Evolutionary conservation across 2,329 filamentous ascomycete genomes (phyloP).

Genomic region (Fusarium foetens): DNA sequence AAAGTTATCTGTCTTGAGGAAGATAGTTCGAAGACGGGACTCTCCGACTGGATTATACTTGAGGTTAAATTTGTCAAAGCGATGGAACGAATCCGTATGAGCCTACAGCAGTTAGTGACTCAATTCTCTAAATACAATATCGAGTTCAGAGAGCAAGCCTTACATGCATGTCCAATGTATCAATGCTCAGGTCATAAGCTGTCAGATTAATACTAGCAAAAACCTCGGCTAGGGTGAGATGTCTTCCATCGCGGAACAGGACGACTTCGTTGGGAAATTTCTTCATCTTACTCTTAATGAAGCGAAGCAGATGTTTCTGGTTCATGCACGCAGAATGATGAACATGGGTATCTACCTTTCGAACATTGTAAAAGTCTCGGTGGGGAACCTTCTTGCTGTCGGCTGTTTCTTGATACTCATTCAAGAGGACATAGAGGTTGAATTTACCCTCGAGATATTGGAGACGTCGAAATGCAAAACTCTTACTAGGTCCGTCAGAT

Average conservation of each 20-base stretch:
- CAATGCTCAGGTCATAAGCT: slow-evolving; percentile 96
- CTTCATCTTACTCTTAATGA: slow-evolving; percentile 99
- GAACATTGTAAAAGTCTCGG: slow-evolving; percentile 98
- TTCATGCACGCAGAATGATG: slow-evolving; percentile 99
- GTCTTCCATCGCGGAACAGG: slow-evolving; percentile 89
- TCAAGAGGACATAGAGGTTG: slow-evolving; percentile 90
- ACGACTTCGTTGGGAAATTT: slow-evolving; percentile 95
- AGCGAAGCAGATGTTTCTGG: slow-evolving; percentile 95
- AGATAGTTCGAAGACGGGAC: slow-evolving; percentile 95
- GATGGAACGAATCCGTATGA: slow-evolving; percentile 97
- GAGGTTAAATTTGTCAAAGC: slow-evolving; percentile 99
- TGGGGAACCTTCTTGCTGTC: slow-evolving; percentile 98
- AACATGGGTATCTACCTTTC: slow-evolving; percentile 98
- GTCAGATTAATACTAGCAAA: slow-evolving; percentile 98
- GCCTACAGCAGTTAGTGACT: slow-evolving; percentile 62
- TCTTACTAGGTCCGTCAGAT: slow-evolving; percentile 95
- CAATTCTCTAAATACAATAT: neutral
- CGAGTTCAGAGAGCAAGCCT: slow-evolving; percentile 48
- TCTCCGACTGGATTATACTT: slow-evolving; percentile 99
- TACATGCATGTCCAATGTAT: slow-evolving; percentile 98
- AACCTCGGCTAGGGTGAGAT: slow-evolving; percentile 90
- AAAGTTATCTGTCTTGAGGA: slow-evolving; percentile 98
- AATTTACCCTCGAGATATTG: slow-evolving; percentile 98
- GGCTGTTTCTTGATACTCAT: slow-evolving; percentile 97
- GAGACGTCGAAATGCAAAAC: slow-evolving; percentile 92